Conservation (phyloP, 1,284 basidiomycete genomes). For the Apiotrichum sp. region DNA sequence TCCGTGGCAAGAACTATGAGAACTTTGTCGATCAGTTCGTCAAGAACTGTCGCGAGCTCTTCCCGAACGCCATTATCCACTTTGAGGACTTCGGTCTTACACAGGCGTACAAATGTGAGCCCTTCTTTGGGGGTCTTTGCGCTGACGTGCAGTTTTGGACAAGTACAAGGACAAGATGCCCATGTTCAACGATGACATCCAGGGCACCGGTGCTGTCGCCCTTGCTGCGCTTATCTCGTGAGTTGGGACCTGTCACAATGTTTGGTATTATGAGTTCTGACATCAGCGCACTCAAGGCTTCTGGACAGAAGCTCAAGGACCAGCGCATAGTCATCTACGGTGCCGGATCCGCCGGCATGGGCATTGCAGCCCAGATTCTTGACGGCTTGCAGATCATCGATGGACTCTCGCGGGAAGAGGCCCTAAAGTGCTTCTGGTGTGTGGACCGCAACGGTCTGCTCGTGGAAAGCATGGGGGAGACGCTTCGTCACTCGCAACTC, state of each 20-base stretch:
- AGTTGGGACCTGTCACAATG: slow-evolving; percentile 10
- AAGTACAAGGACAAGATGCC: slow-evolving; percentile 52
- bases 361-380: slow-evolving; percentile 59
- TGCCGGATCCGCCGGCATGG: slow-evolving; percentile 74
- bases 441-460: slow-evolving; percentile 49
- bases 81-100: slow-evolving; percentile 51
- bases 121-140: background rate
- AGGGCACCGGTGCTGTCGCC: slow-evolving; percentile 79
- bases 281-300: slow-evolving; percentile 57
- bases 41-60: slow-evolving; percentile 43
- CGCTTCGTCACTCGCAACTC: slow-evolving; percentile 44
- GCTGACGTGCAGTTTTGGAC: slow-evolving; percentile 51
- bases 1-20: slow-evolving; percentile 48
- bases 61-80: slow-evolving; percentile 47
- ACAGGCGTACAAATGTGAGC: slow-evolving; percentile 55
- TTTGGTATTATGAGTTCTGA: too few relatives aligned
- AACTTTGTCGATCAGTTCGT: slow-evolving; percentile 50
- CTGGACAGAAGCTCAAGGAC: slow-evolving; percentile 58
- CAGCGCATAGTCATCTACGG: slow-evolving; percentile 74
- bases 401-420: slow-evolving; percentile 55
- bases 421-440: slow-evolving; percentile 62
- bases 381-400: slow-evolving; percentile 65
- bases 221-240: slow-evolving; percentile 43
- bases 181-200: slow-evolving; percentile 66
- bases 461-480: slow-evolving; percentile 43